Percentiles rank a stretch among this genome's conserved stretches.
Evolutionary conservation across 2,329 filamentous ascomycete genomes (phyloP).

Genomic region (Calycina herbarum): DNA sequence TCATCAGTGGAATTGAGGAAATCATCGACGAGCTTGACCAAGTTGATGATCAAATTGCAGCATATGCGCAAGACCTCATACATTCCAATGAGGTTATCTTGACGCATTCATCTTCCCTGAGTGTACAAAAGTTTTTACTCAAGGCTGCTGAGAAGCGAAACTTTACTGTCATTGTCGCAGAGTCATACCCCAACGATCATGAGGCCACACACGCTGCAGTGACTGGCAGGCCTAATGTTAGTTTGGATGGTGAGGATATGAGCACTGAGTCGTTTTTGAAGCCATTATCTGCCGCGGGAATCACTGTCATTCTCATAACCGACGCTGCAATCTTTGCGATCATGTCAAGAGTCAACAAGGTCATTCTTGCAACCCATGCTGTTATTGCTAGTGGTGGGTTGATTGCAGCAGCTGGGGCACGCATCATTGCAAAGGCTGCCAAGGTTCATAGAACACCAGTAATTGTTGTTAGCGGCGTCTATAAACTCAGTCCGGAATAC

Average conservation of each 20-base stretch:
- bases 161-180: slow-evolving; percentile 86
- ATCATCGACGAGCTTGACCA: slow-evolving; percentile 93
- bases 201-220: slow-evolving; percentile 61
- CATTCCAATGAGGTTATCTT: slow-evolving; percentile 91
- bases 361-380: slow-evolving; percentile 83
- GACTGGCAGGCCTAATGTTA: slow-evolving; percentile 51
- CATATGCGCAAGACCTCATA: slow-evolving; percentile 86
- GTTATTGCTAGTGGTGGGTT: slow-evolving; percentile 88
- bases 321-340: slow-evolving; percentile 87
- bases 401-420: slow-evolving; percentile 80
- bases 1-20: slow-evolving; percentile 91
- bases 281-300: slow-evolving; percentile 73
- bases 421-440: slow-evolving; percentile 80
- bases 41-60: slow-evolving; percentile 90
- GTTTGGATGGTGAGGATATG: slow-evolving; percentile 44
- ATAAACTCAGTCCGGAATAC: slow-evolving; percentile 89
- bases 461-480: slow-evolving; percentile 85
- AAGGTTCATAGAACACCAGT: slow-evolving; percentile 81
- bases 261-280: slow-evolving; percentile 63
- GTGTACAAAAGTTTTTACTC: slow-evolving; percentile 85
- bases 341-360: slow-evolving; percentile 94
- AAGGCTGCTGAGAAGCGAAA: slow-evolving; percentile 85
- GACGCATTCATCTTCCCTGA: slow-evolving; percentile 81
- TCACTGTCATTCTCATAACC: slow-evolving; percentile 79
- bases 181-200: slow-evolving; percentile 70